A percentile compares a stretch with the other conserved stretches of the same genome.
Evolutionary conservation across 2,329 filamentous ascomycete genomes (phyloP).

Genomic region (Fusarium dlaminii): DNA sequence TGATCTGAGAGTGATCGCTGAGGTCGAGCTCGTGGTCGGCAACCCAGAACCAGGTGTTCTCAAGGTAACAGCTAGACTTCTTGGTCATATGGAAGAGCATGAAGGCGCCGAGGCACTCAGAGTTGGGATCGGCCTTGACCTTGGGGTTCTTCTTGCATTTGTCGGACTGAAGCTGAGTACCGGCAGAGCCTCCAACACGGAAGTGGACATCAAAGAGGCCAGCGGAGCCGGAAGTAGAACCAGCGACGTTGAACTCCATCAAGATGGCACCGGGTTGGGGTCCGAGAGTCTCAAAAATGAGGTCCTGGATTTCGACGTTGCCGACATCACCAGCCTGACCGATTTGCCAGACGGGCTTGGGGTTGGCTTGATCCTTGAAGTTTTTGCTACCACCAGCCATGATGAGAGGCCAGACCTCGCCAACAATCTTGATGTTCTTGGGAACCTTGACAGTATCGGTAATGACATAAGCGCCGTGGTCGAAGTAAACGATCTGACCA

Average conservation of each 20-base stretch:
- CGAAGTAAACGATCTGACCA: slow-evolving; percentile 77
- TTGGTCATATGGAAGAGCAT: slow-evolving; percentile 72
- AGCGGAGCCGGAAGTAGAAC: slow-evolving; percentile 71
- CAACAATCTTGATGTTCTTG: slow-evolving; percentile 85
- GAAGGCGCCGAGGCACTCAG: slow-evolving; percentile 79
- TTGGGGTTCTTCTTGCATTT: slow-evolving; percentile 81
- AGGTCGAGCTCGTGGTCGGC: slow-evolving; percentile 90
- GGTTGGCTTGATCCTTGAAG: slow-evolving; percentile 80
- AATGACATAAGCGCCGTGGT: slow-evolving; percentile 78
- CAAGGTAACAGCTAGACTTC: slow-evolving; percentile 77
- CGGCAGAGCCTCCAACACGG: slow-evolving; percentile 86
- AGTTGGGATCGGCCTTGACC: slow-evolving; percentile 67
- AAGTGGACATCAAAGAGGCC: slow-evolving; percentile 98
- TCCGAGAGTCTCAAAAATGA: slow-evolving; percentile 86
- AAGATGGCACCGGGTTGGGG: slow-evolving; percentile 87
- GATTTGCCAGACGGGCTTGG: slow-evolving; percentile 85
- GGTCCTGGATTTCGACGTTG: slow-evolving; percentile 85
- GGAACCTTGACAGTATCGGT: slow-evolving; percentile 76
- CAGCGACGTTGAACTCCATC: slow-evolving; percentile 89
- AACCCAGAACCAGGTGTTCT: slow-evolving; percentile 92
- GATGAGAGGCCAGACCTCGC: slow-evolving; percentile 91
- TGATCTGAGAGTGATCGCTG: slow-evolving; percentile 77
- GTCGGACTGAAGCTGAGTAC: slow-evolving; percentile 82
- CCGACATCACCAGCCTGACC: slow-evolving; percentile 81
- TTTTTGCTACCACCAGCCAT: slow-evolving; percentile 77